Evolutionary conservation across 2,329 filamentous ascomycete species (phyloP).

Genomic region (Calonectria fujianensis): DNA sequence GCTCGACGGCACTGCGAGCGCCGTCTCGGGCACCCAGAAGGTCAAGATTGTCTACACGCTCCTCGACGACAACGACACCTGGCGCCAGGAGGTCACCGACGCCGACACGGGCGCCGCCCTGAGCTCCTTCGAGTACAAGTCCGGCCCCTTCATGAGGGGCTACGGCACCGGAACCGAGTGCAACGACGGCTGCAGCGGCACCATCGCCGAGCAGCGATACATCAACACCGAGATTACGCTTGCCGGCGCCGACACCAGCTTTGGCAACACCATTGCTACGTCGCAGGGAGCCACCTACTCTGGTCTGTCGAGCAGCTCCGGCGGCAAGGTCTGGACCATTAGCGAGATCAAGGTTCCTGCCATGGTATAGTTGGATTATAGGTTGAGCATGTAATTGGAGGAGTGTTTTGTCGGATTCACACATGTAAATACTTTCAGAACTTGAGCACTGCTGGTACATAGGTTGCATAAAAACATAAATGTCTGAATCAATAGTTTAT

Average conservation of each 20-base stretch:
- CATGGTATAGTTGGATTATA: conserved; percentile 32
- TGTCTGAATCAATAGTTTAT: not conserved
- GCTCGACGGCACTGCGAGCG: conserved; percentile 40
- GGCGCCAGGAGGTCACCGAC: conserved; percentile 46
- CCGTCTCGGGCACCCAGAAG: conserved; percentile 46
- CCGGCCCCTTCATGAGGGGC: conserved; percentile 47
- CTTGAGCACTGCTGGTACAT: conserved; percentile 2
- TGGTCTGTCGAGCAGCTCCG: conserved; percentile 38
- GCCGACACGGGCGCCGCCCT: conserved; percentile 44
- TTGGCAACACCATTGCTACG: conserved; percentile 44
- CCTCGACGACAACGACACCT: conserved; percentile 48
- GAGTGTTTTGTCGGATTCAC: not conserved
- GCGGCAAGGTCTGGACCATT: conserved; percentile 47
- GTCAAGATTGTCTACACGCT: conserved; percentile 49
- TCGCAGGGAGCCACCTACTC: conserved; percentile 45
- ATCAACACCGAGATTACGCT: conserved; percentile 48
- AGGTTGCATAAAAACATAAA: not conserved
- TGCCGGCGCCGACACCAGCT: conserved; percentile 42
- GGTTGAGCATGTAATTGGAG: not conserved
- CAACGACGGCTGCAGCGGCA: conserved; percentile 43
- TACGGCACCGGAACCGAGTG: conserved; percentile 51
- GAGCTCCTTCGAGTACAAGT: conserved; percentile 45
- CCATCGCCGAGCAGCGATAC: conserved; percentile 45
- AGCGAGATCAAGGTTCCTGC: conserved; percentile 44
- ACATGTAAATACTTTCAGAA: conserved; percentile 28